These are phyloP conservation scores for Penstemon barbatus DNA, from an alignment of 257 asterid genomes.

Conservation along the genomic window DNA sequence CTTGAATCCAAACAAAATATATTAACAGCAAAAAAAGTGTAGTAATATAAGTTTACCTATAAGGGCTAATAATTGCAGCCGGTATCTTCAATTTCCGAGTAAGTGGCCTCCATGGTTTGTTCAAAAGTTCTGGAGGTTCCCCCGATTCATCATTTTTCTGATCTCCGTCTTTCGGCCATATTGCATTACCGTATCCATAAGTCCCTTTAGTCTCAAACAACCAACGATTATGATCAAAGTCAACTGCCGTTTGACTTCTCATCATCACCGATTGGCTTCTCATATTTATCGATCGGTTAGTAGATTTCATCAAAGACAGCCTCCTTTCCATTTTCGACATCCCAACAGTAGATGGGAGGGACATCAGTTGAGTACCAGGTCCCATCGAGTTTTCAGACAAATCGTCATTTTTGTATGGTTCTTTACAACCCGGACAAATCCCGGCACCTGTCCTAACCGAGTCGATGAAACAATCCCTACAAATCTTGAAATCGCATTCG, in stretches of 20 bases:
- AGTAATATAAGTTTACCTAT: slow-evolving; percentile 47
- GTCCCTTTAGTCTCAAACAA: slow-evolving; percentile 87
- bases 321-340: slow-evolving; percentile 79
- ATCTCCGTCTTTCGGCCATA: slow-evolving; percentile 79
- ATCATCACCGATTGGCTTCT: slow-evolving; percentile 64
- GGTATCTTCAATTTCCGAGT: slow-evolving; percentile 82
- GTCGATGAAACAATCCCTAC: slow-evolving; percentile 74
- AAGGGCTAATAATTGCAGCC: slow-evolving; percentile 81
- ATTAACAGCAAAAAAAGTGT: slow-evolving; percentile 10
- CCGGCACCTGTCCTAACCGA: slow-evolving; percentile 77
- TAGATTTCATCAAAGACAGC: slow-evolving; percentile 74
- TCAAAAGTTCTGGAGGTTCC: slow-evolving; percentile 62
- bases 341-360: slow-evolving; percentile 60
- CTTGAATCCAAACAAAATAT: not conserved
- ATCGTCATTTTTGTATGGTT: slow-evolving; percentile 67
- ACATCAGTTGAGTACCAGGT: slow-evolving; percentile 43
- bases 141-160: slow-evolving; percentile 44
- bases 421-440: slow-evolving; percentile 90
- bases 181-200: slow-evolving; percentile 91
- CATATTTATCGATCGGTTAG: slow-evolving; percentile 52
- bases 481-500: slow-evolving; percentile 87
- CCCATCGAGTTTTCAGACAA: slow-evolving; percentile 44
- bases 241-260: slow-evolving; percentile 74
- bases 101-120: slow-evolving; percentile 88
- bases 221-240: slow-evolving; percentile 84